These are phyloP conservation scores for Candida ipomoeae DNA, from an alignment of 805 yeast species.

Conservation along the genomic window DNA sequence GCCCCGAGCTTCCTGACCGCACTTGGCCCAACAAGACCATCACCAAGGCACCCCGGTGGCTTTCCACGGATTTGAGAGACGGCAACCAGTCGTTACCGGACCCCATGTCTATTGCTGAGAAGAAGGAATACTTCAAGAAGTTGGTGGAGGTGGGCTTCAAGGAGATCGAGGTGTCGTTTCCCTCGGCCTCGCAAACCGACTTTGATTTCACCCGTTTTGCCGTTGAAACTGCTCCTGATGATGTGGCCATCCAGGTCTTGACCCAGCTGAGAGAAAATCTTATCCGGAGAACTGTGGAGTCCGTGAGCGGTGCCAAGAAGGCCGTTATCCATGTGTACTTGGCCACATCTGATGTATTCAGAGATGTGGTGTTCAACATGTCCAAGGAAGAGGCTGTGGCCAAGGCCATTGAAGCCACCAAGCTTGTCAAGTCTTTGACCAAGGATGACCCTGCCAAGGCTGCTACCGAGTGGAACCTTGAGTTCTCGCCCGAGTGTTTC, in stretches of 20 bases:
- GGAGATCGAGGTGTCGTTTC: constrained; percentile 78
- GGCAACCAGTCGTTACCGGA: constrained; percentile 81
- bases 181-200: constrained; percentile 79
- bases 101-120: constrained; percentile 74
- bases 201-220: constrained; percentile 79
- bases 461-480: constrained; percentile 65
- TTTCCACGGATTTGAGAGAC: constrained; percentile 74
- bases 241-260: constrained; percentile 67
- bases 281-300: constrained; percentile 68
- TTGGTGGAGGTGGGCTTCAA: constrained; percentile 70
- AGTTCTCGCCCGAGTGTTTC: constrained; percentile 77
- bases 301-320: constrained; percentile 66
- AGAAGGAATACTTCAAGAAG: constrained; percentile 71
- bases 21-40: constrained; percentile 68
- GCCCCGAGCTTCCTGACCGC: constrained; percentile 55
- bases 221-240: constrained; percentile 73
- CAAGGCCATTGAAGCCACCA: constrained; percentile 68
- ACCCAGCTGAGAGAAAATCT: constrained; percentile 76
- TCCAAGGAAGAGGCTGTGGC: constrained; percentile 61
- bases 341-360: constrained; percentile 71
- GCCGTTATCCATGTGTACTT: constrained; percentile 71
- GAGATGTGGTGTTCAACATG: constrained; percentile 74
- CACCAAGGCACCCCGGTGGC: constrained; percentile 74
- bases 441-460: constrained; percentile 67
- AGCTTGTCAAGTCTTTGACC: constrained; percentile 62